Conservation (phyloP, 2,329 filamentous ascomycete species). For the Pseudopithomyces chartarum region DNA sequence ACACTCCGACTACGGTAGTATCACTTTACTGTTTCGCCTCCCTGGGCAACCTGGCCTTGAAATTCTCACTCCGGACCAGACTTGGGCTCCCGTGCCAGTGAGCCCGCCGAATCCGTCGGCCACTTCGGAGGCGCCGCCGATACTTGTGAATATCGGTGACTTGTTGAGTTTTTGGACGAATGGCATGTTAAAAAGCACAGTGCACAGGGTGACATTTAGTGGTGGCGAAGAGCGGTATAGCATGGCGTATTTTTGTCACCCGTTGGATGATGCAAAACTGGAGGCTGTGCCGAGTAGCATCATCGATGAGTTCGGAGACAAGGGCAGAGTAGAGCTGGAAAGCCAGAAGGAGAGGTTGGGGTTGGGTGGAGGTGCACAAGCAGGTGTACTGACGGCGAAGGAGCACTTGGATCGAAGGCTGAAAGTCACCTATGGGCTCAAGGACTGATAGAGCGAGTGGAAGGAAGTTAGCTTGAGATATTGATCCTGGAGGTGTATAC, state of each 20-base stretch:
- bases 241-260: conserved; percentile 68
- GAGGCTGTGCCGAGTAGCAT: conserved; percentile 60
- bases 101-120: conserved; percentile 61
- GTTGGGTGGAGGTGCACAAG: conserved; percentile 43
- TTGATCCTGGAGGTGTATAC: background rate
- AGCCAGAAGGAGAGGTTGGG: conserved; percentile 49
- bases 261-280: conserved; percentile 59
- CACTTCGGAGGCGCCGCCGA: conserved; percentile 52
- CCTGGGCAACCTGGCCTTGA: conserved; percentile 85
- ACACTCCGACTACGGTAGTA: conserved; percentile 81
- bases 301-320: conserved; percentile 49
- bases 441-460: conserved; percentile 5
- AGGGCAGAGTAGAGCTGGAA: conserved; percentile 36
- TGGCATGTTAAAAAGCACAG: conserved; percentile 81
- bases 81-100: conserved; percentile 51
- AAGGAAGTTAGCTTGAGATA: background rate
- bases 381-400: conserved; percentile 59
- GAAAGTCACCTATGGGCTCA: conserved; percentile 61
- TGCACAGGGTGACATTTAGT: conserved; percentile 83
- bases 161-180: conserved; percentile 86
- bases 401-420: conserved; percentile 64
- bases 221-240: conserved; percentile 57
- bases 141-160: conserved; percentile 71
- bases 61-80: conserved; percentile 65
- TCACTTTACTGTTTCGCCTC: conserved; percentile 81